Evolutionary conservation across 2,329 filamentous ascomycete genomes (phyloP), one percentile per base, ranked within the genome.

Genomic region (Elsinoe necatrix): DNA sequence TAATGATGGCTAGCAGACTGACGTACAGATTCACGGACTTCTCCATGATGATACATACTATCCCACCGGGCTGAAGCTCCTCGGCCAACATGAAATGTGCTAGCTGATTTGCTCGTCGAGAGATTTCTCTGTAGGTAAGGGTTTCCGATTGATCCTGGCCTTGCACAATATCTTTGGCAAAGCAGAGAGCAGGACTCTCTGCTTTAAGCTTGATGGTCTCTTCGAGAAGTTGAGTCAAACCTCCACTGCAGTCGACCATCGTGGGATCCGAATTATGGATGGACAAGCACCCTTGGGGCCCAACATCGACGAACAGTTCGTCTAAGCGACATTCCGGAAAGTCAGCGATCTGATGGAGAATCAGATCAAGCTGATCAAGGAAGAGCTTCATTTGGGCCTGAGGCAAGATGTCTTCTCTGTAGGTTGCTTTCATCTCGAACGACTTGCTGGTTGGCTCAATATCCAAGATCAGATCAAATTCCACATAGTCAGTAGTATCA

Each of bases 381-480:
- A 95, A 66, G 0, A 80, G 58, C 0, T 75, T 64, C 1, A 83
- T 74, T 56, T 90, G 81, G 0, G 71, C 65, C 8, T 71, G 59
- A 0, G 84, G 76, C 12, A 93, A 73, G 1, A 75, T 59, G 2
- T 75, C 70, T 34, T 74, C 63, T 61, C 82, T 75, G 63, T 77
- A 85, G 12, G 78, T 84, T 7, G 75, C 75, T 60, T 77, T 79
- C 5, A 77, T 69, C n/a, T 65, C 63, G 14, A 85, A 66, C n/a
- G 63, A 63, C 5, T 75, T 69, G 0, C 67, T 64, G 1, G 62
- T 67, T 0, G 90, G 89, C 67, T 90, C 85, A 11, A 93, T 74
- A 65, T 95, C 90, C 5, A 95, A 67, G 1, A 91, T 78, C 1
- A 95, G 66, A 56, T 81, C 83, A 41, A 88, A 90, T 66, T 95